Percentiles rank a stretch among this genome's conserved stretches.
Conservation (phyloP, 352 stramenopile genomes). For the Phytophthora pisi region DNA sequence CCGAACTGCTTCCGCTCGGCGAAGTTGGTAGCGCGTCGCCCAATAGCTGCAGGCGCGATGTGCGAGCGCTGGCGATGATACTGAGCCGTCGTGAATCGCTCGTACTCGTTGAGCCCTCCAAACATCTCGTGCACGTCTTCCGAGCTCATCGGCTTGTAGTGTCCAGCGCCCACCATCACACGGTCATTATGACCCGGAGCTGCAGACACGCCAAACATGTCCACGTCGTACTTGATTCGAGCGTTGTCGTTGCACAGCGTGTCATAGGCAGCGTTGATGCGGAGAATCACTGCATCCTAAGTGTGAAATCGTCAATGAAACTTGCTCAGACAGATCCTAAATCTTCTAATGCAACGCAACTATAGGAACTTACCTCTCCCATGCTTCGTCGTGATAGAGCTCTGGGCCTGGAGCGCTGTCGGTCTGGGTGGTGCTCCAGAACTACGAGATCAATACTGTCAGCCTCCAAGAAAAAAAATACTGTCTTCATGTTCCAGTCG, state of each 20-base stretch:
- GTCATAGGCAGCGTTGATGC: neutral
- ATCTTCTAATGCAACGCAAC: too few relatives aligned
- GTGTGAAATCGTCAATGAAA: neutral
- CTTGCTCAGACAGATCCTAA: neutral
- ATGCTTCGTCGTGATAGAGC: neutral
- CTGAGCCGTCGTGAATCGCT: neutral
- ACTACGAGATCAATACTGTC: slow-evolving; percentile 29
- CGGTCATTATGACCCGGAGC: too few relatives aligned
- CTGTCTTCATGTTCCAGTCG: neutral
- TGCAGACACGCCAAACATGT: too few relatives aligned
- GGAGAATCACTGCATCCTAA: neutral
- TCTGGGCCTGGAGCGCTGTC: neutral
- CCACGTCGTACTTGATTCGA: too few relatives aligned
- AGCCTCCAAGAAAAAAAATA: neutral
- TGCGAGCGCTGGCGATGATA: neutral
- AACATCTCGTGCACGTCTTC: slow-evolving; percentile 1
- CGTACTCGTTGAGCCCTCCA: neutral
- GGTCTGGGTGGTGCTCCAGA: neutral
- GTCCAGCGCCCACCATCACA: neutral
- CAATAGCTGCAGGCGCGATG: slow-evolving; percentile 42
- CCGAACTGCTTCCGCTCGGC: slow-evolving; percentile 73
- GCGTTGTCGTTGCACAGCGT: too few relatives aligned
- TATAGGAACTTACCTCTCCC: neutral
- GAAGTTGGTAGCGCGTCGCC: slow-evolving; percentile 63
- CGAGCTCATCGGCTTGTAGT: neutral